Percentiles rank a stretch among this genome's conserved stretches.
phyloP scores from a whole-genome alignment of 345 rosid genomes.

The Draba incana region DNA sequence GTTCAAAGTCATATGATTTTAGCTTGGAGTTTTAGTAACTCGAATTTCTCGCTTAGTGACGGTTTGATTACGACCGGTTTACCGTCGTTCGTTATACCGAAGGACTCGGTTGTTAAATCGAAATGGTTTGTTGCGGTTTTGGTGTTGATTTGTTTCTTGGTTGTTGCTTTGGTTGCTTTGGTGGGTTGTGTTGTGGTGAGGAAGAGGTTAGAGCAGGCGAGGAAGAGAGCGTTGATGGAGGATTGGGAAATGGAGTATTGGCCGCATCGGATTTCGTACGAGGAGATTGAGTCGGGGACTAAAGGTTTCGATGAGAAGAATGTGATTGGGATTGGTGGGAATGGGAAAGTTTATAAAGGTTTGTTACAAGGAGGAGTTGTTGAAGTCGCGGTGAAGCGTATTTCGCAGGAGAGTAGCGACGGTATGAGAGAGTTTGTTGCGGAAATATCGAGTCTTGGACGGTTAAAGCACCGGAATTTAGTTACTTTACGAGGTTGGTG shows the following conservation, averaged over 20 bases:
- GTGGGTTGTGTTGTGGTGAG: slow-evolving; percentile 46
- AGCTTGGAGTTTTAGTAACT: slow-evolving; percentile 79
- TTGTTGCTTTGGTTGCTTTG: slow-evolving; percentile 40
- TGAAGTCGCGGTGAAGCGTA: slow-evolving; percentile 71
- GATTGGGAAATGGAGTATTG: slow-evolving; percentile 93
- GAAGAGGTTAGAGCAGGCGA: slow-evolving; percentile 48
- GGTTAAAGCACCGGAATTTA: slow-evolving; percentile 67
- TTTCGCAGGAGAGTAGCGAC: slow-evolving; percentile 57
- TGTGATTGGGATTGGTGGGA: slow-evolving; percentile 74
- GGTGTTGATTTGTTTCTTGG: slow-evolving; percentile 44
- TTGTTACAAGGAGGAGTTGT: slow-evolving; percentile 57
- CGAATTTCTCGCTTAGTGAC: slow-evolving; percentile 56
- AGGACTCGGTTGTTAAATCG: slow-evolving; percentile 43
- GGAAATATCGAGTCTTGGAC: slow-evolving; percentile 75
- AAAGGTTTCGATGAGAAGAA: slow-evolving; percentile 64
- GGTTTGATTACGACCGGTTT: slow-evolving; percentile 60
- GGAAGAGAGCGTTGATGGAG: slow-evolving; percentile 67
- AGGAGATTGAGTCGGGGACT: slow-evolving; percentile 65
- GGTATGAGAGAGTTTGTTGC: slow-evolving; percentile 76
- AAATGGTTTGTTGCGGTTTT: slow-evolving; percentile 58
- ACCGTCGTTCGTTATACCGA: slow-evolving; percentile 69
- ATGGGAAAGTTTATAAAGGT: slow-evolving; percentile 82
- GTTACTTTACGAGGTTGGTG: slow-evolving; percentile 85
- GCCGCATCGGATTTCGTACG: slow-evolving; percentile 68
- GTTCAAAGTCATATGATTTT: slow-evolving; percentile 68